A percentile compares a stretch with the other conserved stretches of the same genome.
These are phyloP conservation scores for Triticum urartu DNA, from an alignment of 176 grass and related monocot genomes.

Conservation along the genomic window DNA sequence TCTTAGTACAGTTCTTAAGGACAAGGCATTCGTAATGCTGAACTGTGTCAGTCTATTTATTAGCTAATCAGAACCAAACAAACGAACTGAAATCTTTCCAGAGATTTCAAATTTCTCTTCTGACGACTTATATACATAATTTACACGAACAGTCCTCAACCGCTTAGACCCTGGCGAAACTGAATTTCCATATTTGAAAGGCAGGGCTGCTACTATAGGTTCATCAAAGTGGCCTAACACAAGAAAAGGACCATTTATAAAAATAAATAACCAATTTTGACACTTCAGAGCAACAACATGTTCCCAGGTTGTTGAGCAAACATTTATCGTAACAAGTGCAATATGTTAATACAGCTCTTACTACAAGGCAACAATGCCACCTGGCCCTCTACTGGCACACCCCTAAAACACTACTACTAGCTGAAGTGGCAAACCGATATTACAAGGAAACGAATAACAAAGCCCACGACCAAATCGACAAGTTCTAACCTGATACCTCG, in stretches of 20 bases:
- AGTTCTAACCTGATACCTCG: neutral
- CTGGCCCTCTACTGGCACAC: neutral
- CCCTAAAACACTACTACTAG: neutral
- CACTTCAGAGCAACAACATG: neutral
- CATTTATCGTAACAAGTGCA: neutral
- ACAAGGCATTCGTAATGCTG: neutral
- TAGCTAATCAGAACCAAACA: neutral
- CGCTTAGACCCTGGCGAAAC: neutral
- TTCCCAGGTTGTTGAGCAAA: neutral
- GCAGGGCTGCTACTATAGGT: neutral
- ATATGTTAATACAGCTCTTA: neutral
- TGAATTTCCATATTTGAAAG: conserved; percentile 5
- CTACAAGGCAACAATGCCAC: neutral
- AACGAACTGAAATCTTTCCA: neutral
- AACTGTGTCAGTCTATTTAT: neutral
- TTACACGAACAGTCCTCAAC: neutral
- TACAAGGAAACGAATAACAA: neutral
- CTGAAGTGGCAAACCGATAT: neutral
- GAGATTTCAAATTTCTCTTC: conserved; percentile 9
- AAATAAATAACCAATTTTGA: neutral
- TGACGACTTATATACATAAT: neutral
- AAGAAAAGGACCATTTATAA: neutral
- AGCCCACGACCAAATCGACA: neutral
- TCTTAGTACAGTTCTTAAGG: neutral
- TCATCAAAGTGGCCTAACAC: neutral